Base-by-base conservation (phyloP, 2,329 filamentous ascomycete genomes). In the Verruconis gallopava region DNA sequence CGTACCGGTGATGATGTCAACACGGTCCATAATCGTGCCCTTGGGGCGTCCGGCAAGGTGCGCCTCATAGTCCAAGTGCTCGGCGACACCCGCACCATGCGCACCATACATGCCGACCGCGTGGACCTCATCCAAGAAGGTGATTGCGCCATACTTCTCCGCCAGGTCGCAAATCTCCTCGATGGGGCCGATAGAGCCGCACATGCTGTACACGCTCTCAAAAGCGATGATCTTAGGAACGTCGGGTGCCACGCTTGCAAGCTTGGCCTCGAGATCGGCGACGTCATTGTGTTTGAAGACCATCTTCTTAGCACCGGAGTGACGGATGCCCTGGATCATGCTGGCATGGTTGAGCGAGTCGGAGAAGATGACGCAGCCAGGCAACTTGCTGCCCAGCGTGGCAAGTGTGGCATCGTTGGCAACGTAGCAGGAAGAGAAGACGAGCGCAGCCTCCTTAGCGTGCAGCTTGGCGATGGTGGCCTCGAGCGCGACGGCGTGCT, bases 171-270 rank as follows among this genome's bases (percentile, higher is more conserved):
- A 96, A 48, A 98, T 96, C 57, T 81, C 81, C 64, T 88, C 85
- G 52, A 98, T 98, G 1, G 91, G 91, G 0, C 86, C 91, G 58
- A 98, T 85, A 13, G 86, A 94, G 48, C 91, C 91, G 58, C 91
- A 98, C 91, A 98, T 98, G 68, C 86, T 94, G 67, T 98, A 98
- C 3, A 98, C 91, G 21, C 86, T 94, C 66, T 98, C 91, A 50
- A 96, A 98, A 2, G 91, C 91, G 50, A 98, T 98, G 50, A 98
- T 94, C 70, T 98, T 98, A 44, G 91, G 91, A 25, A 84, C 75
- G 46, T 91, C 73, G 1, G 82, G 66, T 1, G 89, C 86, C 33
- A 98, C 72, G 11, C 86, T 82, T 2, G 88, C 86, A 50, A 98
- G 71, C 65, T 98, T 96, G 39, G 77, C 77, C 67, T 98, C 91